phyloP scores from a whole-genome alignment of 2,329 filamentous ascomycete species.

The Alternaria alternata region DNA sequence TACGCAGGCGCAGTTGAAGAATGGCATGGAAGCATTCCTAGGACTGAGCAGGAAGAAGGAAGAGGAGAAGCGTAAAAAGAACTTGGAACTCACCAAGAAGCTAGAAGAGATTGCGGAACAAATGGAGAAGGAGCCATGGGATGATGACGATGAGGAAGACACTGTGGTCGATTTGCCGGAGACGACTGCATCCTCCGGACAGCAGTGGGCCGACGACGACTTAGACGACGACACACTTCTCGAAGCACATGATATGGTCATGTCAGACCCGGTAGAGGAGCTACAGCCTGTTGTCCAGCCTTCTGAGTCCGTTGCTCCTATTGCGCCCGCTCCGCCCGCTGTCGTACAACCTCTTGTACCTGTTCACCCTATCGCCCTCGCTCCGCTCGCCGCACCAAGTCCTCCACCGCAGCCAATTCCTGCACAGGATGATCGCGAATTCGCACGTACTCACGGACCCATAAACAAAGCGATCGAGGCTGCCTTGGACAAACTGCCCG shows the following conservation, averaged over 20 bases:
- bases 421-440: conserved; percentile 28
- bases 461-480: conserved; percentile 39
- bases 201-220: conserved; percentile 40
- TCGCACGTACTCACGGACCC: conserved; percentile 42
- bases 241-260: conserved; percentile 36
- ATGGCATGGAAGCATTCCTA: conserved; percentile 49
- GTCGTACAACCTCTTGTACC: conserved; percentile 6
- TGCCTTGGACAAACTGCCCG: conserved; percentile 35
- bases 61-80: conserved; percentile 29
- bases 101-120: conserved; percentile 33
- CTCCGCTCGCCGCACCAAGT: not conserved
- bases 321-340: not conserved
- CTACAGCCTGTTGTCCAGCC: not conserved
- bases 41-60: conserved; percentile 37
- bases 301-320: not conserved
- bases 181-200: conserved; percentile 9
- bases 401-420: conserved; percentile 1
- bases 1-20: conserved; percentile 49
- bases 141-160: conserved; percentile 32
- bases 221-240: conserved; percentile 46
- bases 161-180: conserved; percentile 24
- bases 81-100: conserved; percentile 28
- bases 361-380: not conserved
- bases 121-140: conserved; percentile 45
- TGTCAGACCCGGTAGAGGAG: conserved; percentile 37